Base-by-base conservation (phyloP, 2,329 filamentous ascomycete species). In the Sordariomycetes sp. region DNA sequence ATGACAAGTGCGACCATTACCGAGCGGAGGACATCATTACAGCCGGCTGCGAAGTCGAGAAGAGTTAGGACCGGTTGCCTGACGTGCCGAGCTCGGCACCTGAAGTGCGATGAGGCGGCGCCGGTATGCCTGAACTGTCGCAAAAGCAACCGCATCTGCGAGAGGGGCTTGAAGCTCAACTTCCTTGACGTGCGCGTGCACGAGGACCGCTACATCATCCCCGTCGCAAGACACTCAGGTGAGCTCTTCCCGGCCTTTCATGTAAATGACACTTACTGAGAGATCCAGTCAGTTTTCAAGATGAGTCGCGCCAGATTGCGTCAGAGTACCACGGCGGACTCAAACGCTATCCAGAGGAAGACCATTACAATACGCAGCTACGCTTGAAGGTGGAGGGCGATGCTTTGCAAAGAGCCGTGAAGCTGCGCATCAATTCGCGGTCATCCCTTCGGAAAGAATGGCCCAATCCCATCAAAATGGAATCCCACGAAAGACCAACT, bases 241-340 rank as follows among this genome's bases (percentile, higher is more conserved):
- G 18, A 10, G 35, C 32, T 25, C 18, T 14, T 19, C 19, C 9
- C 16, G 5, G 15, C 21, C 11, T 12, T 29, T n/a, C n/a, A 11
- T 21, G 9, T 14, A 6, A 8, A 11, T 16, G 8, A 16, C 17
- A 11, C 14, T 27, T 11, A 27, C 10, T 5, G 23, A 19, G 30
- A n/a, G n/a, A 15, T n/a, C 8, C 18, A 72, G 76, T 95, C 11
- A 70, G 75, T 34, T 95, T 96, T 46, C 72, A 82, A 48, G 90
- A 95, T 51, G 87, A 96, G 53, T 95, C 88, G 16, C 74, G 87
- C 20, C 72, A 83, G 30, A 93, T 95, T 54, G 90, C 90, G 6
- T 90, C 84, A 1, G 87, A 94, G 53, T 96, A 96, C 54, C 70
- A 21, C 10, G 20, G 27, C 27, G 27, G 27, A 9, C 27, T 9